Evolutionary conservation across 768 basidiomycete genomes (phyloP).

Genomic region (Leccinum fibrillosum): DNA sequence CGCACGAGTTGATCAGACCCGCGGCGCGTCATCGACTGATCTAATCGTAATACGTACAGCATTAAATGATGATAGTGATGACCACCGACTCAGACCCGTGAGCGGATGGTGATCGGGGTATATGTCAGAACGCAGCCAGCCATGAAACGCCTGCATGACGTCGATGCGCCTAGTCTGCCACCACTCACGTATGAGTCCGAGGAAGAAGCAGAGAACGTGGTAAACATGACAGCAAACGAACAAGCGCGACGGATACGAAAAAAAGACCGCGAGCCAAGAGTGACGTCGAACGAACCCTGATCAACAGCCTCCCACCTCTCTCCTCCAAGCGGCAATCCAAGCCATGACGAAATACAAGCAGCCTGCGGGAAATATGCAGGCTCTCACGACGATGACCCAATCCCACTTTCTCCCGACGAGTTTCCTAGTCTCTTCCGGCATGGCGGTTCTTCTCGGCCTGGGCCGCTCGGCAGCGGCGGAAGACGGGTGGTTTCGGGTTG

Average conservation of each 20-base stretch:
- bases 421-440: constrained; percentile 19
- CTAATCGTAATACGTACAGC: background rate
- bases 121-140: background rate
- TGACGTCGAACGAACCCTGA: too few relatives aligned
- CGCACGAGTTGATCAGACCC: background rate
- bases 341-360: constrained; percentile 78
- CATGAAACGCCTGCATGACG: background rate
- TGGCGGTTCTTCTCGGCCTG: constrained; percentile 15
- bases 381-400: constrained; percentile 67
- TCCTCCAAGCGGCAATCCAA: constrained; percentile 51
- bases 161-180: background rate
- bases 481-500: constrained; percentile 4
- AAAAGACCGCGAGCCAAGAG: background rate
- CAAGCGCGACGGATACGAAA: background rate
- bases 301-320: constrained; percentile 29
- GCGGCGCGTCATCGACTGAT: background rate
- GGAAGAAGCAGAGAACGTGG: background rate
- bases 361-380: constrained; percentile 73
- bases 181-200: background rate
- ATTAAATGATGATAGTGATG: background rate
- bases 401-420: constrained; percentile 68
- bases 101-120: background rate
- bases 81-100: background rate
- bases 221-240: background rate
- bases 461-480: constrained; percentile 18